Base-by-base conservation (phyloP, 345 rosid genomes). In the Salix viminalis region DNA sequence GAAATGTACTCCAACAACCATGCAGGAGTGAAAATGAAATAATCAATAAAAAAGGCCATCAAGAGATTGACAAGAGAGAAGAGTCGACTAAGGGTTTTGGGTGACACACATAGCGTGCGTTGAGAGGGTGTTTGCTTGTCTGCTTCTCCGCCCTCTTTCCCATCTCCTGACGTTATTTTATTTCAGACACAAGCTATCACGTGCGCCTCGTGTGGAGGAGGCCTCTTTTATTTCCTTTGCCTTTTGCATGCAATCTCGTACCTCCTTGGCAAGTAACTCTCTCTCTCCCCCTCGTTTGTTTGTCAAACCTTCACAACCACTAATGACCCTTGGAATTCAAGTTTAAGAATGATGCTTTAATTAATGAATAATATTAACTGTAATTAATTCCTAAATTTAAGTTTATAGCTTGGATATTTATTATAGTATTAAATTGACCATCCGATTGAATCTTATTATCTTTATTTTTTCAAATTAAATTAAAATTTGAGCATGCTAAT, bases 181-280 rank as follows among this genome's bases (percentile, higher is more conserved):
- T 42, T 71, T 60, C 32, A 37, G 54, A 66, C 72, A 80, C 83
- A 77, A 36, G 83, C 65, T 23, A 79, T 78, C 74, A 65, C 74
- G 39, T 74, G 83, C 21, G 60, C 41, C 34, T 52, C 64, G 26
- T 30, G 58, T 44, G 26, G 62, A 2, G 32, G 50, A 36, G 6
- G 37, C 19, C 28, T 48, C 73, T 52, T 52, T 36, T 21, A 6
- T 21, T 69, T 65, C 71, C 62, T 67, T 79, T 69, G 50, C 50
- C 72, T 54, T 75, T 42, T 41, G 77, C 77, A 70, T 70, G 73
- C 74, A 70, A 62, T 34, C 50, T 70, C 41, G 19, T n/a, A 66
- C 73, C 41, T 56, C 52, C 72, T 69, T 73, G 65, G 73, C 76
- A 76, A 70, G 62, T 41, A 61, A 23, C 44, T 10, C 44, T 7